Evolutionary conservation across 768 basidiomycete genomes (phyloP).

Genomic region (Coprinellus aureogranulatus): DNA sequence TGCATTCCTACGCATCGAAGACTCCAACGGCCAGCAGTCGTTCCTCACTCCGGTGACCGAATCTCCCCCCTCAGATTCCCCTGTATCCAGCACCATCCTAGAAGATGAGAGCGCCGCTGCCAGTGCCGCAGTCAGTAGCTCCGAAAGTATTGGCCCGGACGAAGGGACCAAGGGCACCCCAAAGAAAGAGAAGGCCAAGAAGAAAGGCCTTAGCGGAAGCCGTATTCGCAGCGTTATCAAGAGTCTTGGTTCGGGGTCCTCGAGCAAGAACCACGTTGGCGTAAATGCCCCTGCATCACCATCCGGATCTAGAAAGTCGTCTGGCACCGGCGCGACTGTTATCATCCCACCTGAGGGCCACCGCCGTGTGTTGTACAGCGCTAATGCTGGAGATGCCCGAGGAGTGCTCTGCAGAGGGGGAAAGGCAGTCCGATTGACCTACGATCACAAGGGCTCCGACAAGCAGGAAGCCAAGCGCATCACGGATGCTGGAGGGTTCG

Average conservation of each 20-base stretch:
- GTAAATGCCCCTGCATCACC: slow-evolving; percentile 35
- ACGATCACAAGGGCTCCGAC: slow-evolving; percentile 98
- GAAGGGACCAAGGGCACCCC: slow-evolving; percentile 31
- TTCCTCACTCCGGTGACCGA: slow-evolving; percentile 45
- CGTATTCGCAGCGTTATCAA: slow-evolving; percentile 57
- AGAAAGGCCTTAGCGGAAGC: slow-evolving; percentile 40
- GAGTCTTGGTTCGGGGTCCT: slow-evolving; percentile 43
- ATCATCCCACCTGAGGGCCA: slow-evolving; percentile 48
- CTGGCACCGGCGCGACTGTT: slow-evolving; percentile 28
- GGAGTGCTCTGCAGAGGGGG: slow-evolving; percentile 91
- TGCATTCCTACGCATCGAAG: slow-evolving; percentile 91
- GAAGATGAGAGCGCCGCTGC: slow-evolving; percentile 24
- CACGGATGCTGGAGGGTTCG: slow-evolving; percentile 96
- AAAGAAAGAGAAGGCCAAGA: slow-evolving; percentile 26
- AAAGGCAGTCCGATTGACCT: slow-evolving; percentile 88
- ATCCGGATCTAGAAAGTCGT: slow-evolving; percentile 23
- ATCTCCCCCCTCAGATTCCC: slow-evolving; percentile 32
- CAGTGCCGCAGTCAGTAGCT: slow-evolving; percentile 40
- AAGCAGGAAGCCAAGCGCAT: slow-evolving; percentile 97
- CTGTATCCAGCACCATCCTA: slow-evolving; percentile 32
- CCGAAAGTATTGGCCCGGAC: slow-evolving; percentile 39
- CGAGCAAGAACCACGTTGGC: slow-evolving; percentile 29
- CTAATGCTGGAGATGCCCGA: slow-evolving; percentile 95
- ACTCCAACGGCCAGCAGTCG: slow-evolving; percentile 67
- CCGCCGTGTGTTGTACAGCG: slow-evolving; percentile 85